These are phyloP conservation scores for Barnettozyma pratensis DNA, from an alignment of 805 yeast species.

Conservation along the genomic window DNA sequence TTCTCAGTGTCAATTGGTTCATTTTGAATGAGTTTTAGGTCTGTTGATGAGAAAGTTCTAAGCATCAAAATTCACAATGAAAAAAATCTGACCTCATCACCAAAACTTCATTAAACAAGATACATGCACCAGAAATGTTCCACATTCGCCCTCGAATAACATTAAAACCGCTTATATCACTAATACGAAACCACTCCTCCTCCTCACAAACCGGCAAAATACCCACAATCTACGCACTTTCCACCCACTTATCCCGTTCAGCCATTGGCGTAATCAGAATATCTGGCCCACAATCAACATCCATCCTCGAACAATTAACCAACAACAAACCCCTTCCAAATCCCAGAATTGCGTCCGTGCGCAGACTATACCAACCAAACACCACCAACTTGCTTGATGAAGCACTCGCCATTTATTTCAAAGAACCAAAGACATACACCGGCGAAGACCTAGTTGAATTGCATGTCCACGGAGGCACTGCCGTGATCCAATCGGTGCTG, in stretches of 20 bases:
- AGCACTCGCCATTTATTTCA: constrained; percentile 65
- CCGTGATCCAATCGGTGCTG: constrained; percentile 68
- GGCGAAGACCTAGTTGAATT: constrained; percentile 89
- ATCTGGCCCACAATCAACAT: constrained; percentile 62
- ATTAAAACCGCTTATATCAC: no score
- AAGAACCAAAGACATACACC: constrained; percentile 75
- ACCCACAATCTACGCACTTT: constrained; percentile 86
- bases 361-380: constrained; percentile 46
- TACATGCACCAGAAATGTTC: no score
- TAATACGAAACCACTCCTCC: not conserved
- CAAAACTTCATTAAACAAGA: no score
- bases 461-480: constrained; percentile 93
- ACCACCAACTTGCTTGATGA: constrained; percentile 56
- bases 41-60: no score
- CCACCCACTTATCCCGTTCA: constrained; percentile 75
- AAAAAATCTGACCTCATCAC: no score
- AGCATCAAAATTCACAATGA: no score
- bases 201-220: constrained; percentile 1
- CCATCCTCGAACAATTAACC: constrained; percentile 40
- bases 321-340: constrained; percentile 30
- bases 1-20: not conserved
- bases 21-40: no score
- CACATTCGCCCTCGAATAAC: no score
- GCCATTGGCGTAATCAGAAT: constrained; percentile 85
- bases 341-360: constrained; percentile 52